A percentile compares a stretch with the other conserved stretches of the same genome.
phyloP scores from a whole-genome alignment of 441 rosid genomes.

The Croton laevigatus region DNA sequence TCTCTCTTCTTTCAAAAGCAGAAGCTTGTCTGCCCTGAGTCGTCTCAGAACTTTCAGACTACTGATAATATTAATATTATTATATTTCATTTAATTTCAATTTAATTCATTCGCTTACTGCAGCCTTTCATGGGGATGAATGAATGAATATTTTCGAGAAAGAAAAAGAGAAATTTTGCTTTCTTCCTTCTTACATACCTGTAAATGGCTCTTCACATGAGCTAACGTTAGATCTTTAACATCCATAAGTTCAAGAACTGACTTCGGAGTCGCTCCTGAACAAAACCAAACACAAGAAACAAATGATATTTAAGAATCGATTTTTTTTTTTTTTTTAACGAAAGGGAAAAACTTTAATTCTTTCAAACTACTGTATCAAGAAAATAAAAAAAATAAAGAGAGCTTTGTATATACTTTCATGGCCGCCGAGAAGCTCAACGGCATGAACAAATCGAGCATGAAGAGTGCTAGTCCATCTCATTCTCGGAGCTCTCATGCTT shows the following conservation, averaged over 20 bases:
- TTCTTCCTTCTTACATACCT: constrained; percentile 38
- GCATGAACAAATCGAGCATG: constrained; percentile 81
- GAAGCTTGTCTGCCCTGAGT: constrained; percentile 32
- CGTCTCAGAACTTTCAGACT: constrained; percentile 31
- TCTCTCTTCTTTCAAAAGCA: constrained; percentile 22
- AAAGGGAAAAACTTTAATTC: too few species aligned
- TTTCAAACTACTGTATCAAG: background rate
- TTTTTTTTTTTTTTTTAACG: too few species aligned
- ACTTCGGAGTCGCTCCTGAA: constrained; percentile 84
- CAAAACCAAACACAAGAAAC: constrained; percentile 3
- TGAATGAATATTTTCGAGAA: background rate
- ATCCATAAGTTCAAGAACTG: constrained; percentile 86
- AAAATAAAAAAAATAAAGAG: background rate
- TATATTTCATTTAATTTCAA: background rate
- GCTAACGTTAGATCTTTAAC: constrained; percentile 86
- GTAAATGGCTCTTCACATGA: constrained; percentile 87
- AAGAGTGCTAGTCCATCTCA: constrained; percentile 84
- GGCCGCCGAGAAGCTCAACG: constrained; percentile 87
- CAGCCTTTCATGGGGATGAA: constrained; percentile 21
- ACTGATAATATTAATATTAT: too few species aligned
- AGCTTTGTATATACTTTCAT: constrained; percentile 51
- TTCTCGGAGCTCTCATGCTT: constrained; percentile 87
- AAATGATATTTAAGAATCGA: background rate
- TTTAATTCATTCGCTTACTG: constrained; percentile 20
- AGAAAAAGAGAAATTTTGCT: constrained; percentile 10